Percentiles rank a stretch among this genome's conserved stretches.
phyloP scores from a whole-genome alignment of 176 grass and related monocot genomes.

The sorghum (Sorghum bicolor) region Sorghum_bicolor_NCBIv3 NC_012875.2:54613501-54614000 shows the following conservation, averaged over 20 bases:
- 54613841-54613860: not conserved
- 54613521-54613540: constrained; percentile 73
- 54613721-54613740: not conserved
- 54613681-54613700: constrained; percentile 19
- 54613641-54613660: constrained; percentile 70
- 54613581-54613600: constrained; percentile 64
- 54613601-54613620: constrained; percentile 88
- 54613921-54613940: constrained; percentile 93
- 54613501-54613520: constrained; percentile 59
- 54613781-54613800: not conserved
- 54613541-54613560: constrained; percentile 70
- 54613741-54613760: not conserved
- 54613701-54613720: not conserved
- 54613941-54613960: constrained; percentile 95
- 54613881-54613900: constrained; percentile 47
- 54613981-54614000: constrained; percentile 78
- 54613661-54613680: not conserved
- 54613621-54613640: constrained; percentile 94
- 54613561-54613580: constrained; percentile 80
- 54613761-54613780: not conserved
- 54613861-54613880: too few species aligned
- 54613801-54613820: not conserved
- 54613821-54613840: not conserved
- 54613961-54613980: constrained; percentile 83
- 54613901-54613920: constrained; percentile 99